Base-by-base conservation (phyloP, 352 stramenopile species). In the Phytopythium chamaehyphon region DNA sequence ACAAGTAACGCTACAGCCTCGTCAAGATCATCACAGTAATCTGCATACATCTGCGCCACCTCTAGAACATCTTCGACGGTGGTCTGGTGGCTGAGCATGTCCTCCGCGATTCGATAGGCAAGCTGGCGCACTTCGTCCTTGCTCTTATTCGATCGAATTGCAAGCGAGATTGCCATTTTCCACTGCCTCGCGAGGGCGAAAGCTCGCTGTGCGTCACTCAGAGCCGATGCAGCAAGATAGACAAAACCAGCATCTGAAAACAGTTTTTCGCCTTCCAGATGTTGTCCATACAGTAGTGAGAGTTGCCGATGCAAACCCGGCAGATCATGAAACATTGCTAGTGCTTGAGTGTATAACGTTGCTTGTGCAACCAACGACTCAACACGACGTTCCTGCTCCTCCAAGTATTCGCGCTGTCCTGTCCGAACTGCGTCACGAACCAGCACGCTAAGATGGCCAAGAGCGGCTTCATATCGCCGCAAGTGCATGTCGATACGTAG, bases 1-100 rank as follows among this genome's bases (percentile, higher is more conserved):
- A 88, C 73, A n/a, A 92, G 38, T 31, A 88, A 54, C 6, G 71
- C 67, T n/a, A 92, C 73, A 1, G 74, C 82, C 64, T 89, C 82
- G 43, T 89, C 78, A 10, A 89, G 51, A 42, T 90, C 73, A 33
- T 71, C 61, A 48, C 78, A 87, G 46, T 92, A 90, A 51, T 92
- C 72, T n/a, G 78, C 64, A 50, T 86, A 88, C 26, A 92, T 77
- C 23, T 64, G 66, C 2, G 75, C 73, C 9, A 71, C 73, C 9
- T 62, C 66, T 1, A 72, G 37, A 6, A 79, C 51, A 40, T 71
- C 61, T 0, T 72, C 59, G 14, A 64, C 44, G 42, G 18, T 62
- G 52, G 15, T 61, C 5, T 71, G 68, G 15, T 66, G 62, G 21
- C 63, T 68, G 0, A 91, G 33, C 15, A 92, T 44, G 40, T 76